A percentile compares a stretch with the other conserved stretches of the same genome.
These are phyloP conservation scores for Ilyonectria robusta DNA, from an alignment of 2,329 filamentous ascomycete genomes.

Conservation along the genomic window DNA sequence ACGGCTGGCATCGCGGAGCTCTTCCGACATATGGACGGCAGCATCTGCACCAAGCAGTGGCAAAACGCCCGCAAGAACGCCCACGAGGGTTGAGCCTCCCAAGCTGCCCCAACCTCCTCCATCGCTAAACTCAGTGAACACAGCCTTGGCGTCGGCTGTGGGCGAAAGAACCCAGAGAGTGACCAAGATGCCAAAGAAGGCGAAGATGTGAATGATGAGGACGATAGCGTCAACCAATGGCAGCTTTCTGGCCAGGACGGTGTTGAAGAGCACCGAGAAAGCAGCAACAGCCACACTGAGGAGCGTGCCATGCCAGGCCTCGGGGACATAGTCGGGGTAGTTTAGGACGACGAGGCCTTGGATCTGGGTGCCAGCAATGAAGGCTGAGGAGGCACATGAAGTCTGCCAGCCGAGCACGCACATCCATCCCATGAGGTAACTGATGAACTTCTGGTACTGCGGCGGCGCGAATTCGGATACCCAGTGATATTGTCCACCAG, in stretches of 20 bases:
- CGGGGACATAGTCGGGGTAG: constrained; percentile 28
- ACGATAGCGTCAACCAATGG: constrained; percentile 35
- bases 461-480: constrained; percentile 67
- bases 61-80: constrained; percentile 38
- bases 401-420: constrained; percentile 62
- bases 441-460: constrained; percentile 65
- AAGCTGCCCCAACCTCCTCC: constrained; percentile 39
- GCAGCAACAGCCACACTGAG: constrained; percentile 34
- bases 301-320: constrained; percentile 41
- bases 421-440: constrained; percentile 66
- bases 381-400: constrained; percentile 56
- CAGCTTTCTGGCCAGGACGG: constrained; percentile 33
- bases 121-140: constrained; percentile 41
- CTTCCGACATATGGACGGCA: constrained; percentile 43
- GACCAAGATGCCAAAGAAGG: constrained; percentile 40
- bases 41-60: constrained; percentile 41
- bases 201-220: constrained; percentile 41
- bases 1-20: constrained; percentile 38
- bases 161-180: constrained; percentile 44
- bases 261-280: constrained; percentile 39
- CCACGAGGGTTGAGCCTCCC: constrained; percentile 38
- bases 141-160: constrained; percentile 28
- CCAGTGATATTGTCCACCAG: constrained; percentile 72
- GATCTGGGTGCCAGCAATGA: constrained; percentile 60
- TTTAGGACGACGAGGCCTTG: constrained; percentile 59